A percentile compares a stretch with the other conserved stretches of the same genome.
These are phyloP conservation scores for Corchorus capsularis DNA, from an alignment of 345 rosid genomes.

Conservation along the genomic window DNA sequence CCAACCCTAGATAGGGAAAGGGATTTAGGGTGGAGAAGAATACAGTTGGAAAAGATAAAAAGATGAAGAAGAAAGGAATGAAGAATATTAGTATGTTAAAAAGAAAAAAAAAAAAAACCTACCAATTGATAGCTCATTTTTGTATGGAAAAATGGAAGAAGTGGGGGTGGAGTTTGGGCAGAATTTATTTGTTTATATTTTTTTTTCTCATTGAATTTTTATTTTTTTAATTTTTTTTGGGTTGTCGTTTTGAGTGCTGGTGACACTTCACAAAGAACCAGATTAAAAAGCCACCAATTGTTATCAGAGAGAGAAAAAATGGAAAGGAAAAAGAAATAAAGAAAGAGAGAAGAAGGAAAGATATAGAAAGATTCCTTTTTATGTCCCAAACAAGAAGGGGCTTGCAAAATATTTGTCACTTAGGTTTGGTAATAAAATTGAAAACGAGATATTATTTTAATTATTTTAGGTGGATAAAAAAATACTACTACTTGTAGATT, in stretches of 20 bases:
- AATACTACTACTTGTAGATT: too few relatives aligned
- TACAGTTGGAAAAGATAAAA: background rate
- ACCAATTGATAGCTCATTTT: constrained; percentile 14
- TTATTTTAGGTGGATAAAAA: background rate
- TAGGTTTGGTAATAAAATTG: too few relatives aligned
- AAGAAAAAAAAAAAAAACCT: background rate
- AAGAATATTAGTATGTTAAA: too few relatives aligned
- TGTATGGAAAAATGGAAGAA: background rate
- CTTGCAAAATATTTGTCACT: too few relatives aligned
- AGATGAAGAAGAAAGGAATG: background rate
- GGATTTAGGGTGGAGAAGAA: background rate
- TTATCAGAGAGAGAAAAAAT: background rate
- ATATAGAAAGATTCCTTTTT: constrained; percentile 16
- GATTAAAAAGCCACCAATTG: constrained; percentile 13
- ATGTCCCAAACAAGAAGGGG: constrained; percentile 5
- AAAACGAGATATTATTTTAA: background rate
- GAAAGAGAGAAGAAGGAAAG: background rate
- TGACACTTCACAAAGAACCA: constrained; percentile 10
- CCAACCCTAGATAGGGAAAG: constrained; percentile 21
- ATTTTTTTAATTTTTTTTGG: too few relatives aligned
- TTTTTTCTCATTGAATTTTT: background rate
- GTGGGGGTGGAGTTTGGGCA: background rate
- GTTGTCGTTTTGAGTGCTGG: background rate
- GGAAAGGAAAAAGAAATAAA: background rate
- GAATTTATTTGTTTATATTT: background rate